Evolutionary conservation across 2,329 filamentous ascomycete genomes (phyloP).

Genomic region (Aspergillus tamarii): DNA sequence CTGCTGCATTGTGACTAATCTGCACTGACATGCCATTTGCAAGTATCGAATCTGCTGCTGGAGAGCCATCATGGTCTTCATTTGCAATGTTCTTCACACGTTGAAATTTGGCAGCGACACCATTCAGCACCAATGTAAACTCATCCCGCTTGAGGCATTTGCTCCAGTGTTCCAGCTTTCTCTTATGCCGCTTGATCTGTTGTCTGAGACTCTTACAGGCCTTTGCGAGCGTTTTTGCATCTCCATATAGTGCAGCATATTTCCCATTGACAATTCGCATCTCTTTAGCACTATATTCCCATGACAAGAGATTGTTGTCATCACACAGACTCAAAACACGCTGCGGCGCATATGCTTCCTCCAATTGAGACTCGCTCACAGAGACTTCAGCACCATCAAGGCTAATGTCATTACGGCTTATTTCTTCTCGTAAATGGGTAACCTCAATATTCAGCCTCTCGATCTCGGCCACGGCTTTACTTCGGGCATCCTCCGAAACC

Average conservation of each 20-base stretch:
- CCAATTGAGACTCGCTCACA: slow-evolving; percentile 21
- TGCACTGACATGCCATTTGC: not conserved
- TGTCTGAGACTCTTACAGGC: slow-evolving; percentile 33
- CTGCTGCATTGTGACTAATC: not conserved
- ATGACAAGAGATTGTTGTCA: slow-evolving; percentile 6
- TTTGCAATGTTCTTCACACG: slow-evolving; percentile 18
- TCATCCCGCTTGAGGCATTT: slow-evolving; percentile 31
- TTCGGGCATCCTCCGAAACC: slow-evolving; percentile 24
- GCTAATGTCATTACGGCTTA: slow-evolving; percentile 20
- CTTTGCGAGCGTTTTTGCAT: slow-evolving; percentile 30
- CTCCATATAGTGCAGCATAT: slow-evolving; percentile 39
- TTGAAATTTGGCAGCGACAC: slow-evolving; percentile 31
- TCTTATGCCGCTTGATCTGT: slow-evolving; percentile 38
- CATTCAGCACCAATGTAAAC: slow-evolving; percentile 35
- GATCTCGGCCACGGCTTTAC: slow-evolving; percentile 20
- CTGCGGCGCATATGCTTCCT: slow-evolving; percentile 33
- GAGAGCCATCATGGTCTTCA: not conserved
- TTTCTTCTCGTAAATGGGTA: slow-evolving; percentile 25
- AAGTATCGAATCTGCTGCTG: not conserved
- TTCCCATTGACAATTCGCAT: slow-evolving; percentile 27
- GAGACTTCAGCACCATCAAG: slow-evolving; percentile 19
- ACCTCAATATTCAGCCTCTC: slow-evolving; percentile 27
- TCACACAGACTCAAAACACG: slow-evolving; percentile 19
- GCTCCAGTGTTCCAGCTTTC: slow-evolving; percentile 35
- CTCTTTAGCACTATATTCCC: slow-evolving; percentile 17